Base-by-base conservation (phyloP, 2,329 filamentous ascomycete genomes). In the Fusarium stilboides region DNA sequence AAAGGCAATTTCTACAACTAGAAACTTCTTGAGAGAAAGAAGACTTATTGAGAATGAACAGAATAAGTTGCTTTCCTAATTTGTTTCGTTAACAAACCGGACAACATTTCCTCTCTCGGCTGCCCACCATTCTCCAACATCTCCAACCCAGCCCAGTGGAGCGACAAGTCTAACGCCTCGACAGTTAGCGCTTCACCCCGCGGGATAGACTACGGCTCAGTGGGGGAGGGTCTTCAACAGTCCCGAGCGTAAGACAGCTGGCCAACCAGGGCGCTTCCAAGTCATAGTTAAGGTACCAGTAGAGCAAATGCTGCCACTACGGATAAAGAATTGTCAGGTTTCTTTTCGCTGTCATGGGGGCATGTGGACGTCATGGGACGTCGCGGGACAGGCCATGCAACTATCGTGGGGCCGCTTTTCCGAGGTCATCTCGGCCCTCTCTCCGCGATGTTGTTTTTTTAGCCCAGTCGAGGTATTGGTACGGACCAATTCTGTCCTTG, bases 401-500 rank as follows among this genome's bases (percentile, higher is more conserved):
- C 33, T 37, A 61, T 68, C 62, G 56, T 62, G 68, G 68, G 51
- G 62, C 54, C 19, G 17, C 42, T 63, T 58, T 57, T 56, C 53
- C 68, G 54, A 53, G 34, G 60, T 17, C 36, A 36, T 68, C 67
- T 70, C 68, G 68, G 68, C 14, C 53, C 63, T 68, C 68, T 70
- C 68, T 70, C 68, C 68, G 68, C 53, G 54, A 58, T 34, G 17
- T 15, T 26, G 5, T n/a, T 44, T n/a, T 44, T 24, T 26, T 15
- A 28, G 42, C 22, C n/a, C 14, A 6, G 10, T 31, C 13, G 13
- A 28, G 19, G 14, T 15, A 31, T n/a, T 33, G 24, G 22, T 55
- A 46, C 26, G 22, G 15, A 26, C 51, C 28, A 39, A 34, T 22
- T 55, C 26, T 45, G 31, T 44, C 24, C 52, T 54, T 53, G 44